Base-by-base conservation (phyloP, 1,284 basidiomycete genomes). In the Phellopilus nigrolimitatus region DNA sequence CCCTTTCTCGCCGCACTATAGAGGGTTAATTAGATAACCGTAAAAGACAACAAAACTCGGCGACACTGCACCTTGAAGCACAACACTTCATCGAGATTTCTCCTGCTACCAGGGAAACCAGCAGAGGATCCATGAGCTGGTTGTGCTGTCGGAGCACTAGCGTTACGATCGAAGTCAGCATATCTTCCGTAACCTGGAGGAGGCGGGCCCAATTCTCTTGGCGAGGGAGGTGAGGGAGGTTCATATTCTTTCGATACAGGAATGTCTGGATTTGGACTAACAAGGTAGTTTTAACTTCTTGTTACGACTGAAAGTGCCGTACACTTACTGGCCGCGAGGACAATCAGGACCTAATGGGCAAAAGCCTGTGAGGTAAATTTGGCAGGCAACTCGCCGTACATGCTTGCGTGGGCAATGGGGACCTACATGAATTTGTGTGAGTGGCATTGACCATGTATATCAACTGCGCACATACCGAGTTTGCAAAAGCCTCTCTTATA, bases 401-500 rank as follows among this genome's bases (percentile, higher is more conserved):
- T 99, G 97, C 70, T 97, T 95, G 50, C 95, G 81, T 3, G 91
- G 85, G 66, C 97, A 99, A 15, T 70, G 71, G 0, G 95, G 93
- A 9, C 95, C 94, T 92, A 54, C 48, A 28, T 47, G 24, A 49
- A 47, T 37, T 19, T 47, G 12, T 25, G 28, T 48, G 9, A 13
- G 9, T 28, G 8, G 45, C 19, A 21, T 44, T 25, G 0, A 9
- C n/a, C n/a, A n/a, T n/a, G n/a, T n/a, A n/a, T n/a, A n/a, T n/a
- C n/a, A 34, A 5, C 19, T 4, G 19, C 3, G 6, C 9, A 66
- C 80, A 57, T 56, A 92, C 91, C 92, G 54, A 92, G 74, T 64
- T 84, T 88, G 68, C 97, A 99, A 66, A 99, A 99, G 0, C 97
- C 97, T 56, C 97, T 75, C 58, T 89, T 88, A 67, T 97, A 99